Evolutionary conservation across 768 basidiomycete species (phyloP), one percentile per base, ranked within the genome.

Genomic region (Pleurotus pulmonarius): DNA sequence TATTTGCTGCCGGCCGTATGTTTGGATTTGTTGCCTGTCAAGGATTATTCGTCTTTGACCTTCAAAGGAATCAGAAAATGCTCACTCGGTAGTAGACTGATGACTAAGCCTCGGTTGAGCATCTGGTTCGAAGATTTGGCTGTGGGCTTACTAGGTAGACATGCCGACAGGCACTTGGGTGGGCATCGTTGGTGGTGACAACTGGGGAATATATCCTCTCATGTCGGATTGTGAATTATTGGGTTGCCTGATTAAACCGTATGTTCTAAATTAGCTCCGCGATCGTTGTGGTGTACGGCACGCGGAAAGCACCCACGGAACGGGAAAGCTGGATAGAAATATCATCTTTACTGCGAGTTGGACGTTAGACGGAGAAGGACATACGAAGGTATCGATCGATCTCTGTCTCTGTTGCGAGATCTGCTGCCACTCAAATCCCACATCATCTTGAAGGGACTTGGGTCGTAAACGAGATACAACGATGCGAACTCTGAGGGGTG

Each of bases 361-460:
- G 5, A 16, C 1, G n/a, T 44, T 16, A 41, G 24, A 38, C 16
- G n/a, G 18, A 22, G 3, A 51, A 22, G 12, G n/a, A 53, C 51
- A 20, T 53, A 53, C 51, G 51, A 53, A 39, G 51, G 26, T 12
- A 22, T 22, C 6, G 38, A 16, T 20, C 18, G 51, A 47, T 15
- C 46, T 24, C 41, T 15, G 51, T 53, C 34, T 16, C 20, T 34
- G 20, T 24, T 41, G 5, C 18, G 48, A 34, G 38, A 22, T 4
- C 41, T 53, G 41, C 51, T 38, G 22, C 51, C 51, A 41, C 51
- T 53, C 51, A 53, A 53, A 53, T 53, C 51, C 51, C 51, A 53
- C 51, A 53, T 53, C 51, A 53, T 53, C 51, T 41, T 53, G 38
- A n/a, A 13, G 15, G 41, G 5, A 3, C 18, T 49, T 29, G 18